Base-by-base conservation (phyloP, 2,329 filamentous ascomycete species). In the Ascochyta lentis region DNA sequence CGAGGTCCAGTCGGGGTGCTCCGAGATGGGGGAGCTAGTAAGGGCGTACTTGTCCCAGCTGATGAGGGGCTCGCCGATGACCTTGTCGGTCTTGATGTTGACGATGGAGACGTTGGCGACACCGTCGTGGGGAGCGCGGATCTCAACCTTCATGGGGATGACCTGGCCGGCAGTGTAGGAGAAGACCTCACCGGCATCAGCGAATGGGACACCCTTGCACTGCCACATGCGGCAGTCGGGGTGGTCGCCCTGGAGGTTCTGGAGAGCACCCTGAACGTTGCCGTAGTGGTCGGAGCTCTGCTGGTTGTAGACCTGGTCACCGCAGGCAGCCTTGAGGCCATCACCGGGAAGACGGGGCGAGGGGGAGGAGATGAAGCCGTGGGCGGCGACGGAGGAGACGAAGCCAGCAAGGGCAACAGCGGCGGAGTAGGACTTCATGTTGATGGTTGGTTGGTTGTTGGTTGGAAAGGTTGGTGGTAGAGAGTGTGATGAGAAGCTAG, bases 61-160 rank as follows among this genome's bases (percentile, higher is more conserved):
- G 57, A 82, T 84, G 60, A 88, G 76, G 13, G 81, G 79, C 43
- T 72, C 56, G 31, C 83, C 84, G 24, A 88, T 77, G 56, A 84
- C 71, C 24, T 69, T 76, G 75, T 86, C 82, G 61, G 78, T 79
- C 34, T 77, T 74, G 10, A 80, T 82, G 65, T 83, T 78, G 62
- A 88, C 79, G 45, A 88, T 79, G 16, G 81, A 84, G 35, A 88
- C 83, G 70, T 87, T 87, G 64, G 83, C 83, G 12, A 72, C 70
- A 55, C 84, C 84, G 13, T 79, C 80, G 74, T 86, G 84, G 23
- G 82, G 83, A 37, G 81, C 81, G 35, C 74, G 74, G 67, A 83
- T 79, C 57, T 80, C 76, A 63, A 83, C 78, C 31, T 60, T 73
- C 60, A 83, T 75, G 27, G 73, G 63, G 27, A 84, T 73, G 33